Conservation (phyloP, 2,329 filamentous ascomycete genomes). For the Teratosphaeria viscida region DNA sequence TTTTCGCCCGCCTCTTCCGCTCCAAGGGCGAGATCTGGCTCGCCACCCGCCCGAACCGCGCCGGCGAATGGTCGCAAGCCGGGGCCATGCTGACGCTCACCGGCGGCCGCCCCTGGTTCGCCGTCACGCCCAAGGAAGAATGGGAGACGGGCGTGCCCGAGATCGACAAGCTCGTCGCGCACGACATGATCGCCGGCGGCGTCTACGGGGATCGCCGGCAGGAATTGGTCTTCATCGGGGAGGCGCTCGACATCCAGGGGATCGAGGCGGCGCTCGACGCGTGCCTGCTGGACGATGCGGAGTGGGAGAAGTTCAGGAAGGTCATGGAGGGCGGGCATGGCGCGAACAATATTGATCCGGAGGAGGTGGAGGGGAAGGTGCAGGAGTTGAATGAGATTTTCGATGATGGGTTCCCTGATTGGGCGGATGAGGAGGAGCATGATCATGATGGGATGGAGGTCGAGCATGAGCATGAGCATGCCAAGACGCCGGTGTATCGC, state of each 20-base stretch:
- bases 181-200: constrained; percentile 36
- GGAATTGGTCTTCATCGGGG: constrained; percentile 64
- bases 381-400: not conserved
- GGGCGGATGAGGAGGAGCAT: not conserved
- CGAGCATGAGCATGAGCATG: constrained; percentile 7
- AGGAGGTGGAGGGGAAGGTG: not conserved
- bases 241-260: constrained; percentile 45
- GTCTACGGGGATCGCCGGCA: constrained; percentile 60
- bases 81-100: constrained; percentile 53
- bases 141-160: constrained; percentile 40
- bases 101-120: constrained; percentile 40
- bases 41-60: constrained; percentile 46
- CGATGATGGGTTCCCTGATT: not conserved
- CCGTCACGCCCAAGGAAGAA: constrained; percentile 32
- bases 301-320: constrained; percentile 30
- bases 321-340: constrained; percentile 23
- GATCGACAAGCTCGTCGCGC: constrained; percentile 37
- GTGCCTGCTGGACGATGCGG: constrained; percentile 52
- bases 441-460: constrained; percentile 3
- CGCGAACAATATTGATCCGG: not conserved
- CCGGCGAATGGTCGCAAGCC: constrained; percentile 54
- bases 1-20: constrained; percentile 36
- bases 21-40: constrained; percentile 55
- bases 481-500: not conserved
- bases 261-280: constrained; percentile 47